Percentiles rank a stretch among this genome's conserved stretches.
Evolutionary conservation across 768 basidiomycete genomes (phyloP).

Genomic region (Baorangia bicolor): DNA sequence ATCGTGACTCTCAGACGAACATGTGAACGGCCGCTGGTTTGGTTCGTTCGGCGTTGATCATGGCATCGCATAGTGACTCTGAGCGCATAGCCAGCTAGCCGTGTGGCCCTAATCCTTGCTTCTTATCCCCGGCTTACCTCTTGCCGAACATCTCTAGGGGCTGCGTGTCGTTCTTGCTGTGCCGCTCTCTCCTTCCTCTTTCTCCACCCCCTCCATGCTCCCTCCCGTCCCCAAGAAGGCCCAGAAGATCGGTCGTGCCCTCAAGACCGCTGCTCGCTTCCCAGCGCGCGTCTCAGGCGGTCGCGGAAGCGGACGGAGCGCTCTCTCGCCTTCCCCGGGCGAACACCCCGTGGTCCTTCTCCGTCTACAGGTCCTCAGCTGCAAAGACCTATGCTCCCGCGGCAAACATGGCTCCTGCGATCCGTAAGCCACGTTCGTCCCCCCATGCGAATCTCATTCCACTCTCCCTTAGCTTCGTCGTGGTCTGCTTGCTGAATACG

Average conservation of each 20-base stretch:
- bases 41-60: too few relatives aligned
- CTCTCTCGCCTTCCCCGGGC: conserved; percentile 48
- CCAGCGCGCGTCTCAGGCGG: conserved; percentile 47
- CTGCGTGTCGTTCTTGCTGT: conserved; percentile 13
- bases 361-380: conserved; percentile 65
- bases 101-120: conserved; percentile 1
- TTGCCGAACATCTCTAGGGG: conserved; percentile 12
- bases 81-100: too few relatives aligned
- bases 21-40: too few relatives aligned
- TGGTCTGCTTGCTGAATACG: conserved; percentile 56
- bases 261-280: conserved; percentile 58
- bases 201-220: conserved; percentile 15
- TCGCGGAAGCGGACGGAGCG: conserved; percentile 37
- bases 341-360: conserved; percentile 68
- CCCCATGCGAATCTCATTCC: not conserved
- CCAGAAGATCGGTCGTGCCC: conserved; percentile 56
- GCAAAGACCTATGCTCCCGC: conserved; percentile 59
- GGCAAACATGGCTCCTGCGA: conserved; percentile 72
- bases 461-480: conserved; percentile 56
- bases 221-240: conserved; percentile 41
- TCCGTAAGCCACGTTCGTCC: conserved; percentile 53
- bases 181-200: not conserved
- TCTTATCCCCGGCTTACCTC: not conserved
- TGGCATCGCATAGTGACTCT: too few relatives aligned
- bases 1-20: too few relatives aligned